Evolutionary conservation across 768 basidiomycete genomes (phyloP).

Genomic region (Boletus subparvulus): DNA sequence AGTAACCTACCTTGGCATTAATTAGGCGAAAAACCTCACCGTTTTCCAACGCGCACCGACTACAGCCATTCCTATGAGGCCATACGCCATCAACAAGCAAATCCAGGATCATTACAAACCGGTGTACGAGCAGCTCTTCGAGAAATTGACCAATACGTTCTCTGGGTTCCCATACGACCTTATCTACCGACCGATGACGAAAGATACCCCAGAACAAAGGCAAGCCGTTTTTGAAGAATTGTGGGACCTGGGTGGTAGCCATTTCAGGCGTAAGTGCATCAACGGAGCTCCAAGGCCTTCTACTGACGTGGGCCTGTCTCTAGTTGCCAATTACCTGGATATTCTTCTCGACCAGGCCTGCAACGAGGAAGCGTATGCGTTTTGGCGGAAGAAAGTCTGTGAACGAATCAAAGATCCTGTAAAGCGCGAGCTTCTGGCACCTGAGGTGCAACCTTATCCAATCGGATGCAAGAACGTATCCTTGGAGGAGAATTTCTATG

Average conservation of each 20-base stretch:
- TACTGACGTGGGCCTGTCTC: not conserved
- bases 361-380: constrained; percentile 8
- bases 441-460: constrained; percentile 2
- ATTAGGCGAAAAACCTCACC: constrained; percentile 6
- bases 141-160: constrained; percentile 3
- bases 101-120: constrained; percentile 8
- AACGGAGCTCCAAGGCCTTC: too few species aligned
- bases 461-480: constrained; percentile 9
- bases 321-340: constrained; percentile 6
- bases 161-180: not conserved
- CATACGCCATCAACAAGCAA: constrained; percentile 6
- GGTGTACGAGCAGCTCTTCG: constrained; percentile 5
- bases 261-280: constrained; percentile 4
- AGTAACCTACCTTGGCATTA: not conserved
- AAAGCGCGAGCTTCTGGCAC: constrained; percentile 11
- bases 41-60: constrained; percentile 14
- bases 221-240: constrained; percentile 6
- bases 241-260: constrained; percentile 2
- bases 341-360: not conserved
- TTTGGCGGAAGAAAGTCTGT: constrained; percentile 10
- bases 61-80: constrained; percentile 6
- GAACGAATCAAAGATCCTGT: constrained; percentile 8
- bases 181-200: constrained; percentile 12
- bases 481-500: constrained; percentile 9
- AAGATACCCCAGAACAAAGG: constrained; percentile 4